Evolutionary conservation across 257 asterid species (phyloP).

Genomic region (Leptodermis oblonga): DNA sequence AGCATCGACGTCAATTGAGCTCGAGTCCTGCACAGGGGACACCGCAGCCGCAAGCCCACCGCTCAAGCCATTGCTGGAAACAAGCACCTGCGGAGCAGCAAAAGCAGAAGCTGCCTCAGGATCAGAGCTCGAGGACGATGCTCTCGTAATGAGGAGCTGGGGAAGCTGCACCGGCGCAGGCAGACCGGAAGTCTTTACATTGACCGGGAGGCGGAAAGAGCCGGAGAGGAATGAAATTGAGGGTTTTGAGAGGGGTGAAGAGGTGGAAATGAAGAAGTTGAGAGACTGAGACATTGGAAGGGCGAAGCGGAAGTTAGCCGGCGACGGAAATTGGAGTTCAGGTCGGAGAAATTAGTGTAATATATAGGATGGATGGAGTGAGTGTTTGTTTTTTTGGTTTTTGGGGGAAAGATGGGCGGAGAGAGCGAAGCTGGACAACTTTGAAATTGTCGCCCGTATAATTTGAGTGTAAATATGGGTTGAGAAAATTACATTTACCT

Average conservation of each 20-base stretch:
- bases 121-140: conserved; percentile 24
- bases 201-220: conserved; percentile 18
- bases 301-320: conserved; percentile 8
- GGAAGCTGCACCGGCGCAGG: conserved; percentile 7
- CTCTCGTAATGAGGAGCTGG: conserved; percentile 14
- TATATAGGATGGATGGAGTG: not conserved
- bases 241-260: conserved; percentile 24
- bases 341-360: not conserved
- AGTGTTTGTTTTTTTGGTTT: conserved; percentile 2
- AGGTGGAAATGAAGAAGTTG: conserved; percentile 27
- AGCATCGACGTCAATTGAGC: conserved; percentile 80
- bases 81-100: conserved; percentile 18
- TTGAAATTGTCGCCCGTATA: conserved; percentile 15
- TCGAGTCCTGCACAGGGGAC: conserved; percentile 46
- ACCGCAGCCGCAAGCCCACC: conserved; percentile 19
- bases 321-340: not conserved
- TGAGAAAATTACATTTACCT: too few relatives aligned
- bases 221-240: conserved; percentile 20
- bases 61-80: conserved; percentile 52
- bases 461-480: not conserved
- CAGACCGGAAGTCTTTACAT: conserved; percentile 7
- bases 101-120: conserved; percentile 17
- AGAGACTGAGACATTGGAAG: conserved; percentile 31
- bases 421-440: conserved; percentile 14
- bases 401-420: conserved; percentile 25